Conservation (phyloP, 2,329 filamentous ascomycete genomes). For the Penicillium sp. region DNA sequence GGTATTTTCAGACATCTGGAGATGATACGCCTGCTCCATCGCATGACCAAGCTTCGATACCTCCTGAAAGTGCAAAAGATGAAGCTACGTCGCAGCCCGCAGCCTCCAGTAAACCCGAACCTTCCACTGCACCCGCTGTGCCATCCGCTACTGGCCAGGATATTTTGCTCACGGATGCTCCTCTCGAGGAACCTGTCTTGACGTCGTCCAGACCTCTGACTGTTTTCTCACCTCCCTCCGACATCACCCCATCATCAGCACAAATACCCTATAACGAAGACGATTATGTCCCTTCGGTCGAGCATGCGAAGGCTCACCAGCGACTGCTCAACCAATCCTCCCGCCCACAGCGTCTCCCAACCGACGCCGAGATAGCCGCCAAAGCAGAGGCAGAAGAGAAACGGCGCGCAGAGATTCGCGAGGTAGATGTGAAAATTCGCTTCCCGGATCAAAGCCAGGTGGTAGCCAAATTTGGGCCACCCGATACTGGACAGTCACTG, state of each 20-base stretch:
- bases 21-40: conserved; percentile 32
- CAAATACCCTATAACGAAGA: conserved; percentile 63
- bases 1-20: conserved; percentile 62
- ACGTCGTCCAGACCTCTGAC: conserved; percentile 51
- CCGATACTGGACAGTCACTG: conserved; percentile 67
- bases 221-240: conserved; percentile 74
- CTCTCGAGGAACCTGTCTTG: conserved; percentile 22
- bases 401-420: conserved; percentile 63
- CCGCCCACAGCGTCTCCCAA: conserved; percentile 73
- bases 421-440: conserved; percentile 73
- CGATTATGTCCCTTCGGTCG: conserved; percentile 78
- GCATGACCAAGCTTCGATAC: conserved; percentile 10
- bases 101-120: conserved; percentile 8
- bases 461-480: conserved; percentile 65
- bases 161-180: conserved; percentile 6
- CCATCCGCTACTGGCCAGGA: conserved; percentile 14
- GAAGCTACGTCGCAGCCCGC: conserved; percentile 13
- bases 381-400: conserved; percentile 64
- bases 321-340: conserved; percentile 71
- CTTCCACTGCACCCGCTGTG: conserved; percentile 2
- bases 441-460: conserved; percentile 83
- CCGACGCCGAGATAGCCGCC: conserved; percentile 75
- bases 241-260: conserved; percentile 72
- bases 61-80: conserved; percentile 2
- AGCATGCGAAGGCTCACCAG: conserved; percentile 79